These are phyloP conservation scores for Sungouiella thailandica DNA, from an alignment of 805 yeast species.

Conservation along the genomic window DNA sequence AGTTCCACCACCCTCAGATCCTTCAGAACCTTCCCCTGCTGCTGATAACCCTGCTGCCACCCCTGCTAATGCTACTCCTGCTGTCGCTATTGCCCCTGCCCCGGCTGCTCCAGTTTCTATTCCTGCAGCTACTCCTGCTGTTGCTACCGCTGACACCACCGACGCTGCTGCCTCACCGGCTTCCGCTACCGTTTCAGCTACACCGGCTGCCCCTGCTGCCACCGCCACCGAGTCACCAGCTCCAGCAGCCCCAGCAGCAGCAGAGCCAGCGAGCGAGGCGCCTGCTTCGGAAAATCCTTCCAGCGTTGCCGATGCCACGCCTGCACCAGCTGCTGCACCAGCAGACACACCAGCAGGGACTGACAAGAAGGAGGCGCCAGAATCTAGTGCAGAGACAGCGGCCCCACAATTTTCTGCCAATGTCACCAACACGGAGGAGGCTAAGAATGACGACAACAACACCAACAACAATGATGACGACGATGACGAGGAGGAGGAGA, in stretches of 20 bases:
- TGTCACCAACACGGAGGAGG: conserved; percentile 14
- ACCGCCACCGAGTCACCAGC: conserved; percentile 1
- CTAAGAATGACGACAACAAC: conserved; percentile 2
- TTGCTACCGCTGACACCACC: conserved; percentile 1
- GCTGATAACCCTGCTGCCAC: too few species aligned
- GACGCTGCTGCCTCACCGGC: conserved; percentile 1
- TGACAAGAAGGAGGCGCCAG: too few species aligned
- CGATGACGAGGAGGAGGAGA: conserved; percentile 24
- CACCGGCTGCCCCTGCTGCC: conserved; percentile 3
- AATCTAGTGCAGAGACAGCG: background rate
- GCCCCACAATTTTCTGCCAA: conserved; percentile 19
- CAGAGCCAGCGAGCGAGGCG: conserved; percentile 1
- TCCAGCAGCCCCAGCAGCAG: conserved; percentile 3
- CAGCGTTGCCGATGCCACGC: background rate
- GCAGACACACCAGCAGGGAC: background rate
- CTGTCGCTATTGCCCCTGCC: background rate
- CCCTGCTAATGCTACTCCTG: background rate
- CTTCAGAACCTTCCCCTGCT: too few species aligned
- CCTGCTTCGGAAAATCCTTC: background rate
- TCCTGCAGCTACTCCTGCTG: conserved; percentile 4
- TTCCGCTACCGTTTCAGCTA: conserved; percentile 4
- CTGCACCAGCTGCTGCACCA: conserved; percentile 3
- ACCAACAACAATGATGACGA: conserved; percentile 19
- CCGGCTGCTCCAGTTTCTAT: conserved; percentile 3
- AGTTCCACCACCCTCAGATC: background rate